A percentile compares a stretch with the other conserved stretches of the same genome.
Conservation (phyloP, 2,329 filamentous ascomycete genomes). For the Fusarium bactridioides region DNA sequence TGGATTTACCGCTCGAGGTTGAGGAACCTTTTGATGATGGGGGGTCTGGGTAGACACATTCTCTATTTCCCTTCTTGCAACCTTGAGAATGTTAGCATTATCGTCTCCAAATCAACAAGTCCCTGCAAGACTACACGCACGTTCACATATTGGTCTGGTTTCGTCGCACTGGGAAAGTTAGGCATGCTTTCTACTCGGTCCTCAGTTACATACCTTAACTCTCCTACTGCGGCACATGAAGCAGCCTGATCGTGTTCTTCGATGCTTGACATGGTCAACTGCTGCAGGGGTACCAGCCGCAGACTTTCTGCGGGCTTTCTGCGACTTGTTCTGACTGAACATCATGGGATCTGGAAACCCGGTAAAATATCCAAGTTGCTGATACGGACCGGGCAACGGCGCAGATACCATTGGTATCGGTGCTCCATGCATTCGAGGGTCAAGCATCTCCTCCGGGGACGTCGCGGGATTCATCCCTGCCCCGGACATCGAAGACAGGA, state of each 20-base stretch:
- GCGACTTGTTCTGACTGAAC: constrained; percentile 57
- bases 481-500: constrained; percentile 61
- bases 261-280: constrained; percentile 82
- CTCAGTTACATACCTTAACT: constrained; percentile 71
- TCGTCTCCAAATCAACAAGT: not conserved
- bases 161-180: constrained; percentile 79
- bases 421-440: constrained; percentile 47
- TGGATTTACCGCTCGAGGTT: constrained; percentile 42
- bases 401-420: constrained; percentile 42
- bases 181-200: not conserved
- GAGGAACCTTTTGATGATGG: constrained; percentile 53
- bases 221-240: constrained; percentile 88
- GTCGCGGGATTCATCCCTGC: constrained; percentile 49
- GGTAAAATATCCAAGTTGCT: constrained; percentile 58
- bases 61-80: constrained; percentile 89
- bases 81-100: constrained; percentile 57
- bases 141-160: constrained; percentile 83
- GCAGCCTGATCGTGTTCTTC: constrained; percentile 91
- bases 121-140: constrained; percentile 52
- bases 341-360: constrained; percentile 59
- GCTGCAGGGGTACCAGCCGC: constrained; percentile 53
- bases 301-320: constrained; percentile 62
- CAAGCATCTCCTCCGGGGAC: constrained; percentile 52
- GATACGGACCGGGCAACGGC: constrained; percentile 54
- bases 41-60: constrained; percentile 87